Base-by-base conservation (phyloP, 2,329 filamentous ascomycete species). In the Colletotrichum cuscutae region DNA sequence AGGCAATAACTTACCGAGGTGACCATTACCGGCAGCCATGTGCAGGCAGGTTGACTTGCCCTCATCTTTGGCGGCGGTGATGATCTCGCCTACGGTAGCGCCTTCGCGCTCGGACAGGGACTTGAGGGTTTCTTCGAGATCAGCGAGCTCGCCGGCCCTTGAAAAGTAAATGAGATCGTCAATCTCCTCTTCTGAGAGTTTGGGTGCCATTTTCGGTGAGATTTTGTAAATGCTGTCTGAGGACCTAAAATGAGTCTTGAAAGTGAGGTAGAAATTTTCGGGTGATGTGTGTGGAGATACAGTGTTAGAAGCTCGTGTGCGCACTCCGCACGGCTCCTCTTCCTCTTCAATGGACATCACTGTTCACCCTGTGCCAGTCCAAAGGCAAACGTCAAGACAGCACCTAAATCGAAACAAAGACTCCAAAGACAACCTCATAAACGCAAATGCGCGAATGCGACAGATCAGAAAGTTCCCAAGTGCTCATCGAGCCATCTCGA, bases 101-200 rank as follows among this genome's bases (percentile, higher is more conserved):
- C 85, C 87, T 80, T 95, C 90, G 70, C 92, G 88, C 76, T 88
- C 83, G 35, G 90, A 87, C 24, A 97, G 83, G 30, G 86, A 85
- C 13, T 88, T 83, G 64, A 97, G 86, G 9, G 85, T 80, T 42
- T 85, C 82, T 1, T 88, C 85, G 60, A 98, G 86, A 30, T 96
- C 93, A 22, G 87, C 84, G 70, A 91, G 86, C 75, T 98, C 95
- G 75, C 95, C 95, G 0, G 89, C 88, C 49, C 96, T 94, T 2
- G 95, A 90, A 77, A 94, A 91, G 85, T 98, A 98, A 76, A 98
- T 90, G 76, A 98, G 89, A 83, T 98, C 96, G 81, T 98, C 95
- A 78, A 97, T 92, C 82, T 95, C 90, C 65, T 98, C 95, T 80
- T 93, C 91, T 62, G 89, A 89, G 61, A 96, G 85, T 73, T 86